phyloP scores from a whole-genome alignment of 73 alveolate genomes.

The Tetrahymena malaccensis region DNA sequence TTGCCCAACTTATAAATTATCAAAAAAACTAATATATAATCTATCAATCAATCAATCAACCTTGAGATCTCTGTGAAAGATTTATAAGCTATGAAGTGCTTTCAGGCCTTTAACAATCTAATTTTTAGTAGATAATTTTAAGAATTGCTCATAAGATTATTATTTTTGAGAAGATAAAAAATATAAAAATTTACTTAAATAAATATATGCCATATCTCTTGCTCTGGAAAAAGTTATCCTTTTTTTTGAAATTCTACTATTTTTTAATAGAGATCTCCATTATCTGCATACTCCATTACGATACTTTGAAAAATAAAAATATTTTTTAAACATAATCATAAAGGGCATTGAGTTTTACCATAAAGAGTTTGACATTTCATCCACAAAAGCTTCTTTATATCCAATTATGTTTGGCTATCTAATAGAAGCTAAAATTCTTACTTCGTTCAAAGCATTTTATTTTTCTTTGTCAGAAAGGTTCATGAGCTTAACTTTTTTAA shows the following conservation, averaged over 20 bases:
- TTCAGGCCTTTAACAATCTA: constrained; percentile 33
- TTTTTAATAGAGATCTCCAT: constrained; percentile 84
- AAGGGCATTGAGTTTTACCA: neutral
- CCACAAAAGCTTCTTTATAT: constrained; percentile 51
- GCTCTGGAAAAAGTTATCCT: constrained; percentile 65
- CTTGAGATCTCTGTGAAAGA: constrained; percentile 47
- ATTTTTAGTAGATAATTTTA: neutral
- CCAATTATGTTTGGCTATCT: constrained; percentile 54
- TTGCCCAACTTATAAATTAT: neutral
- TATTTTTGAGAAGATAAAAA: too few relatives aligned
- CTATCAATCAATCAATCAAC: constrained; percentile 17
- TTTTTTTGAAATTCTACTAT: constrained; percentile 64
- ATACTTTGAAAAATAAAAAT: constrained; percentile 47
- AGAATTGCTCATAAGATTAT: neutral
- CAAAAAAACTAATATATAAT: neutral
- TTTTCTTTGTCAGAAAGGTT: constrained; percentile 65
- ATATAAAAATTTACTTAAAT: constrained; percentile 47
- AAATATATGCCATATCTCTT: constrained; percentile 82
- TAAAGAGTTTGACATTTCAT: neutral
- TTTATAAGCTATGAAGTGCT: constrained; percentile 32
- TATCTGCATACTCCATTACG: constrained; percentile 88
- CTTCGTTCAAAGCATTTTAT: constrained; percentile 72
- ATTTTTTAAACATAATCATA: neutral
- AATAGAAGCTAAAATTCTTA: constrained; percentile 65
- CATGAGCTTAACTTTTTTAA: constrained; percentile 60